Percentiles rank a stretch among this genome's conserved stretches.
Evolutionary conservation across 1,139 yeast species (phyloP).

Genomic region (Suzukiozyma palmioleophila): DNA sequence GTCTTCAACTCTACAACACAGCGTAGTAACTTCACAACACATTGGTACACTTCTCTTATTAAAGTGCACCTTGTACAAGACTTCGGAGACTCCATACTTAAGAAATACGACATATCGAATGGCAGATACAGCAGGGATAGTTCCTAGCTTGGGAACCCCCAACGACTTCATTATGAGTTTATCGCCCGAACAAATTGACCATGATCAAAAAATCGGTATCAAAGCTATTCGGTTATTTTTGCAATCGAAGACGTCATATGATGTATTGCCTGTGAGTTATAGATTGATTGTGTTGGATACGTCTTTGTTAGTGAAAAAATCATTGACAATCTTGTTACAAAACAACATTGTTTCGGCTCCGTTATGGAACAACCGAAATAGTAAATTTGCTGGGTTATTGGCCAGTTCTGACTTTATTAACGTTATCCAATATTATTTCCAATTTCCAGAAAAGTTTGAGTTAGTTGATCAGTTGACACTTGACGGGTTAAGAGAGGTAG

Average conservation of each 20-base stretch:
- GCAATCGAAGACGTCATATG: constrained; percentile 90
- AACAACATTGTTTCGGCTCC: constrained; percentile 97
- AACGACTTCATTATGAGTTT: constrained; percentile 43
- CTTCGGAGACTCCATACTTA: too few relatives aligned
- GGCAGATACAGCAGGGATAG: constrained; percentile 9
- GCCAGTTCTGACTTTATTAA: constrained; percentile 92
- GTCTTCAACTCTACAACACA: too few relatives aligned
- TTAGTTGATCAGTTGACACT: constrained; percentile 82
- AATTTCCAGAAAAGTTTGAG: constrained; percentile 86
- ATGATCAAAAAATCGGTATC: constrained; percentile 64
- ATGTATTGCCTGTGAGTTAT: constrained; percentile 93
- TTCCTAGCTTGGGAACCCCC: constrained; percentile 28
- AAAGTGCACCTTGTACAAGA: too few relatives aligned
- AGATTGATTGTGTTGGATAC: constrained; percentile 92
- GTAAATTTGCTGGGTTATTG: constrained; percentile 89
- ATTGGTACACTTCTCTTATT: too few relatives aligned
- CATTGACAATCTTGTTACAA: constrained; percentile 83
- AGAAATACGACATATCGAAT: constrained; percentile 3
- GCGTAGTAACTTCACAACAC: too few relatives aligned
- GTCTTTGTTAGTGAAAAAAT: constrained; percentile 82
- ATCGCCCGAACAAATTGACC: constrained; percentile 41
- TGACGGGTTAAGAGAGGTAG: constrained; percentile 82
- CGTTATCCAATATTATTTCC: constrained; percentile 92
- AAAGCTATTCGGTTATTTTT: constrained; percentile 79
- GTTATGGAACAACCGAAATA: constrained; percentile 86